Conservation (phyloP, 352 stramenopile species). For the Plasmopara halstedii region DNA sequence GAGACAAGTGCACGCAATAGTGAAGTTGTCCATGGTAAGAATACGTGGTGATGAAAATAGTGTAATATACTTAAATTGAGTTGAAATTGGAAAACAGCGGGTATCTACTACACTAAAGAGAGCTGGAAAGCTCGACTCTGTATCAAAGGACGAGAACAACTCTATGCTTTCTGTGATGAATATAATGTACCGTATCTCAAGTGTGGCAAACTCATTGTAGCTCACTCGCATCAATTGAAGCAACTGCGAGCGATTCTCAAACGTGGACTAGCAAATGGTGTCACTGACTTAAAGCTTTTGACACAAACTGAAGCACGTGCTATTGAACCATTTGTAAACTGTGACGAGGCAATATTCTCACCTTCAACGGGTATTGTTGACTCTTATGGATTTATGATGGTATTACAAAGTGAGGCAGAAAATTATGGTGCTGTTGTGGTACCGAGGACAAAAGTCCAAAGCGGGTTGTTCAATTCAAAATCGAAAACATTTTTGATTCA, state of each 20-base stretch:
- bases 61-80: slow-evolving; percentile 11
- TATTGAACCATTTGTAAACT: slow-evolving; percentile 55
- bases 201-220: slow-evolving; percentile 96
- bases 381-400: slow-evolving; percentile 87
- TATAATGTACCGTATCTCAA: slow-evolving; percentile 69
- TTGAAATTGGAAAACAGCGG: slow-evolving; percentile 29
- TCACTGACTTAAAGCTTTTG: slow-evolving; percentile 45
- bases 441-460: slow-evolving; percentile 56
- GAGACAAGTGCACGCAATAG: slow-evolving; percentile 90
- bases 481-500: slow-evolving; percentile 30
- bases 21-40: slow-evolving; percentile 91
- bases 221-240: slow-evolving; percentile 38
- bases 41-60: no score
- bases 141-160: slow-evolving; percentile 73
- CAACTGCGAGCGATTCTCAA: slow-evolving; percentile 35
- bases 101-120: slow-evolving; percentile 90
- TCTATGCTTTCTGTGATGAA: slow-evolving; percentile 91
- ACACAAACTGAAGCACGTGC: slow-evolving; percentile 28
- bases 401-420: slow-evolving; percentile 89
- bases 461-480: slow-evolving; percentile 22
- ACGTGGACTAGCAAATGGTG: slow-evolving; percentile 42
- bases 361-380: slow-evolving; percentile 95
- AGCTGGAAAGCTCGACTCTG: slow-evolving; percentile 90
- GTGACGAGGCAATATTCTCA: slow-evolving; percentile 81
- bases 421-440: slow-evolving; percentile 75